Evolutionary conservation across 2,329 filamentous ascomycete genomes (phyloP).

Genomic region (Rhexocercosporidium sp.): DNA sequence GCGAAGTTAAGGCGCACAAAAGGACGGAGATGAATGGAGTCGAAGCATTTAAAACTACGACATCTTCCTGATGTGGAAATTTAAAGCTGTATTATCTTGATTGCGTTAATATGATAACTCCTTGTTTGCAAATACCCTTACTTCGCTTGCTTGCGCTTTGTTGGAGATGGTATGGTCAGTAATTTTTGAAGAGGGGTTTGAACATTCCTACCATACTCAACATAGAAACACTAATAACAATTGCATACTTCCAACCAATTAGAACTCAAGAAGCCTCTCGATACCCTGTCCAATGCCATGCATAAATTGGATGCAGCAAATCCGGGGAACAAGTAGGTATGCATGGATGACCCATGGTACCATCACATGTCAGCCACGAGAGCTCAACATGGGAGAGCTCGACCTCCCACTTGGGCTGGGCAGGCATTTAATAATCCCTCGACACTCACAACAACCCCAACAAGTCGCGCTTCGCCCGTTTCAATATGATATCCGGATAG

Average conservation of each 20-base stretch:
- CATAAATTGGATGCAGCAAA: conserved; percentile 1
- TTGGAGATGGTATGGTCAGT: background rate
- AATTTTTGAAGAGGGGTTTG: background rate
- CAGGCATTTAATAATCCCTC: background rate
- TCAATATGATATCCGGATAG: background rate
- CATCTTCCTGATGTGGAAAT: background rate
- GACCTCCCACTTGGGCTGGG: too few relatives aligned
- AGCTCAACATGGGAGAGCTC: background rate
- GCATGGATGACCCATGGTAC: conserved; percentile 4
- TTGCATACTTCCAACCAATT: background rate
- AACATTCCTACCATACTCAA: background rate
- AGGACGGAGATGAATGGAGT: background rate
- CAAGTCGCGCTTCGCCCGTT: background rate
- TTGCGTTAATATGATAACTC: background rate
- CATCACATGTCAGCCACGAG: conserved; percentile 3
- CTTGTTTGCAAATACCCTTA: background rate
- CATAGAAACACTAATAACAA: background rate
- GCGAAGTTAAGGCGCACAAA: background rate
- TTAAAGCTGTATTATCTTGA: background rate
- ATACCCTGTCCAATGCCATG: background rate
- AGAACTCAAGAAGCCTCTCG: background rate
- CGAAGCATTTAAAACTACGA: background rate
- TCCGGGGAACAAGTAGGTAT: background rate
- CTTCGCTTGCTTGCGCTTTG: background rate
- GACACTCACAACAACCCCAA: background rate